Percentiles rank a stretch among this genome's conserved stretches.
Conservation (phyloP, 257 asterid genomes). For the Solanum megistacrolobum region DNA sequence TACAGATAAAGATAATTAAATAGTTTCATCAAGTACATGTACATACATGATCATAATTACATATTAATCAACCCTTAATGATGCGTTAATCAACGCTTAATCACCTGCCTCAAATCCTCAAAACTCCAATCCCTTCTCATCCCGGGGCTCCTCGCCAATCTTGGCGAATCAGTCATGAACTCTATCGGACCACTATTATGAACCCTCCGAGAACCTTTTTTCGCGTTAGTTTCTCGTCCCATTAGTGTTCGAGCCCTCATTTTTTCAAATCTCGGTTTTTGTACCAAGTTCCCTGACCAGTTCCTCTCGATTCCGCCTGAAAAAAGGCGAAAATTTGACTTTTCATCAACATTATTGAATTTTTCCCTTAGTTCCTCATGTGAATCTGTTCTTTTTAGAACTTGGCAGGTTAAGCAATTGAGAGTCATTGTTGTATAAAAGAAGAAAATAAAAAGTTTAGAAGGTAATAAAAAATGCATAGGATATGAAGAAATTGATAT, state of each 20-base stretch:
- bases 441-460: neutral
- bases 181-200: conserved; percentile 13
- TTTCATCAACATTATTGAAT: neutral
- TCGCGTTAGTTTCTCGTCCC: neutral
- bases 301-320: conserved; percentile 8
- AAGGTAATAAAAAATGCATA: neutral
- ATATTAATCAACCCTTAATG: neutral
- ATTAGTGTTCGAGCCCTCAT: neutral
- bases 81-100: neutral
- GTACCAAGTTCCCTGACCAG: conserved; percentile 24
- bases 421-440: conserved; percentile 7
- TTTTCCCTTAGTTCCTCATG: neutral
- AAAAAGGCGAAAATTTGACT: neutral
- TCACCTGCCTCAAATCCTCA: conserved; percentile 25
- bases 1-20: neutral
- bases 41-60: neutral
- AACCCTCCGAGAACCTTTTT: neutral
- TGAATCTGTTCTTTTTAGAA: conserved; percentile 7
- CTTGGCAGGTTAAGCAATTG: conserved; percentile 10
- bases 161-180: conserved; percentile 8
- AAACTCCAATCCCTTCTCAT: conserved; percentile 52
- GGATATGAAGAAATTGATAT: neutral
- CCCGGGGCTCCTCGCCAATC: conserved; percentile 38
- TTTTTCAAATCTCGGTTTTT: neutral
- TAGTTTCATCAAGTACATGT: neutral